Evolutionary conservation across 768 basidiomycete species (phyloP).

Genomic region (Crassisporium funariophilum): DNA sequence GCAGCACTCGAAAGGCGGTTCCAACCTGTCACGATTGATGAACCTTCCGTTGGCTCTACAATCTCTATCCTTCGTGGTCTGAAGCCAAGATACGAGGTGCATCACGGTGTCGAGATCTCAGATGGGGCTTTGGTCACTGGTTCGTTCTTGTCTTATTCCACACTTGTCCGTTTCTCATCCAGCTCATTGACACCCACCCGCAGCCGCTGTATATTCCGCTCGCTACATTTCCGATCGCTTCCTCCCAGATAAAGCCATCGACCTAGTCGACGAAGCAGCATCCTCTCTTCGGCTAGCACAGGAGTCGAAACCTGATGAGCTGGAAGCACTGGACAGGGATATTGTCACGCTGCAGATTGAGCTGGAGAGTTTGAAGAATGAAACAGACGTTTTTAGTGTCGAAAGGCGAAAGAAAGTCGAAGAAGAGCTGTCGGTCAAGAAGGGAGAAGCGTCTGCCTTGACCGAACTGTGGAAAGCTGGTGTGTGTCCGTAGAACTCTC

Average conservation of each 20-base stretch:
- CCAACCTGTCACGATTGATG: conserved; percentile 87
- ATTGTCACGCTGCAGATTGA: conserved; percentile 90
- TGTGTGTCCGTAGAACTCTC: conserved; percentile 27
- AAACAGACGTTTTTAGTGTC: conserved; percentile 80
- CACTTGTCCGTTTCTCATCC: neutral
- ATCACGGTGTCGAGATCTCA: conserved; percentile 91
- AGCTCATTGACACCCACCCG: neutral
- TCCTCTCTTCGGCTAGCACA: conserved; percentile 85
- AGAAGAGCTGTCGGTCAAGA: conserved; percentile 57
- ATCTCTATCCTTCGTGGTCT: conserved; percentile 87
- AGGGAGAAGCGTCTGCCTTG: conserved; percentile 61
- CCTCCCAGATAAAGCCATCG: conserved; percentile 90
- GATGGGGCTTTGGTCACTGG: conserved; percentile 88
- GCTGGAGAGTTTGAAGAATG: conserved; percentile 85
- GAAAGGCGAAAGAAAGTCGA: conserved; percentile 74
- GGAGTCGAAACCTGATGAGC: conserved; percentile 83
- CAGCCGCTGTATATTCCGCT: conserved; percentile 82
- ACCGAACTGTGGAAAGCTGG: conserved; percentile 75
- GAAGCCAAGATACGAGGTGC: conserved; percentile 84
- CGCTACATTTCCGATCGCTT: conserved; percentile 87
- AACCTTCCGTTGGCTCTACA: conserved; percentile 83
- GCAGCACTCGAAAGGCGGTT: conserved; percentile 90
- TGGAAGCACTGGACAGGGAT: conserved; percentile 81
- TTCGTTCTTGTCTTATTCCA: conserved; percentile 30
- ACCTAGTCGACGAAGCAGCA: conserved; percentile 92